Conservation (phyloP, 2,329 filamentous ascomycete genomes). For the Phaeoacremonium minimum region DNA sequence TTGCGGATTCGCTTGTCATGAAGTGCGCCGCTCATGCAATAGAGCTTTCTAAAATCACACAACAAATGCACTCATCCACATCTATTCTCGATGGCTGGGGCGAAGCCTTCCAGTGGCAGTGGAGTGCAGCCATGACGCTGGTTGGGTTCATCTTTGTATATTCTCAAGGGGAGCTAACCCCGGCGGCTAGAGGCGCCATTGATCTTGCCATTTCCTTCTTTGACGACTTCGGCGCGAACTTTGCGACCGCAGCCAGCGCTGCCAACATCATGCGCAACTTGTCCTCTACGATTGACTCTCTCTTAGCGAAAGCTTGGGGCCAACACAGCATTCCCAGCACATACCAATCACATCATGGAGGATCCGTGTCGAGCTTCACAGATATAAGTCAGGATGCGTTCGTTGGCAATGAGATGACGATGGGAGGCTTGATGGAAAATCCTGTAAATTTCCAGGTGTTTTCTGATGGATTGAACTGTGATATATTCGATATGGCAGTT, state of each 20-base stretch:
- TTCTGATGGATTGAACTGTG: too few species aligned
- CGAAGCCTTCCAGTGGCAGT: conserved; percentile 35
- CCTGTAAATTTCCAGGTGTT: too few species aligned
- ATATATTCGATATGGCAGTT: too few species aligned
- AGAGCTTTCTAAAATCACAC: conserved; percentile 26
- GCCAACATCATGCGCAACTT: conserved; percentile 15
- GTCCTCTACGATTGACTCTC: not conserved
- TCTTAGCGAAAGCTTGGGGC: too few species aligned
- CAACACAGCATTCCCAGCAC: too few species aligned
- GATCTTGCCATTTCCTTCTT: conserved; percentile 27
- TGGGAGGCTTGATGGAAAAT: too few species aligned
- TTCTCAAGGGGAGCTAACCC: conserved; percentile 20
- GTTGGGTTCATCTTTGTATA: conserved; percentile 34
- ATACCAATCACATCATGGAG: too few species aligned
- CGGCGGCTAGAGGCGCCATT: conserved; percentile 23
- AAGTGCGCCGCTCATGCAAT: conserved; percentile 27
- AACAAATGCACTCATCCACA: conserved; percentile 25
- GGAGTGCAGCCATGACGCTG: conserved; percentile 33
- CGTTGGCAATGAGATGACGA: too few species aligned
- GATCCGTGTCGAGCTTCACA: too few species aligned
- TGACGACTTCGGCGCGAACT: conserved; percentile 26
- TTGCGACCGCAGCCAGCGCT: conserved; percentile 25
- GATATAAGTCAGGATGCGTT: too few species aligned
- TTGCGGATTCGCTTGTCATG: conserved; percentile 19
- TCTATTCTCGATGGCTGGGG: conserved; percentile 28